phyloP scores from a whole-genome alignment of 78 protist species.

The slime mould (Dictyostelium discoideum) region dicty_2.7 NC_007091.3:3446501-3447000 shows the following conservation, averaged over 20 bases:
- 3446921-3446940: too few species aligned
- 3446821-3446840: neutral
- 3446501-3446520: too few species aligned
- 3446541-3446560: too few species aligned
- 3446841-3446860: neutral
- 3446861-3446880: neutral
- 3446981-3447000: neutral
- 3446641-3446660: too few species aligned
- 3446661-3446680: neutral
- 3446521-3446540: too few species aligned
- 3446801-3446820: neutral
- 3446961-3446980: neutral
- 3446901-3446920: too few species aligned
- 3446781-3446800: neutral
- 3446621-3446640: too few species aligned
- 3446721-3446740: neutral
- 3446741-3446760: neutral
- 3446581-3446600: too few species aligned
- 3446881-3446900: too few species aligned
- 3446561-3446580: too few species aligned
- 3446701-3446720: neutral
- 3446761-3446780: constrained; percentile 3
- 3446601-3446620: too few species aligned
- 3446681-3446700: neutral
- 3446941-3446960: neutral